Evolutionary conservation across 257 asterid genomes (phyloP).

Genomic region (Dorcoceras hygrometricum): DNA sequence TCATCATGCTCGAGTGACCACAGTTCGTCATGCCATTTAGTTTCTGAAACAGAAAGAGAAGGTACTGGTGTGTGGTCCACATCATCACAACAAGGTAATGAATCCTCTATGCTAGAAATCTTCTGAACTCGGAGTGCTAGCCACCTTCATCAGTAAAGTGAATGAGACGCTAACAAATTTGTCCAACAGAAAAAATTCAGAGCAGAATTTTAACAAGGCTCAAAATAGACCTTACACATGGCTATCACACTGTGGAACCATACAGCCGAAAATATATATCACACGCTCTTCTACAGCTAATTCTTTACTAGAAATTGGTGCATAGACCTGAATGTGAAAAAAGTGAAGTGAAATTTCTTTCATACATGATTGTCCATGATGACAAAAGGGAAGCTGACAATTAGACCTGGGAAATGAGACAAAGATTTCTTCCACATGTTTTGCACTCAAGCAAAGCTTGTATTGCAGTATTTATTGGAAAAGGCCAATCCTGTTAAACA

Average conservation of each 20-base stretch:
- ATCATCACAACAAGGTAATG: conserved; percentile 25
- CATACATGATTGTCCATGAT: neutral
- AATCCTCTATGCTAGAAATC: conserved; percentile 28
- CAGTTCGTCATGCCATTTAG: conserved; percentile 42
- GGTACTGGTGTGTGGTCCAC: conserved; percentile 27
- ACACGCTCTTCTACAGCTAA: conserved; percentile 55
- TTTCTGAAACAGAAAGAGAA: conserved; percentile 38
- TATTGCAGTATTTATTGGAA: conserved; percentile 33
- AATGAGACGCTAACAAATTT: conserved; percentile 11
- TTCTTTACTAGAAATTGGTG: conserved; percentile 54
- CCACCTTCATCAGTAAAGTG: conserved; percentile 53
- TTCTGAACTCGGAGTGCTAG: conserved; percentile 82
- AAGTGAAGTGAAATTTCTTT: conserved; percentile 12
- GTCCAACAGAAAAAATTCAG: neutral
- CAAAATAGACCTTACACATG: conserved; percentile 48
- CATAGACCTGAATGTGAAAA: conserved; percentile 57
- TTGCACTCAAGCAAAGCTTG: conserved; percentile 53
- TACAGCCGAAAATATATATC: conserved; percentile 67
- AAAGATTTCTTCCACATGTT: conserved; percentile 52
- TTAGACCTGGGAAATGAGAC: conserved; percentile 77
- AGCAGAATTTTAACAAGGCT: conserved; percentile 9
- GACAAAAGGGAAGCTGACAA: neutral
- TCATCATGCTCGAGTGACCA: conserved; percentile 48
- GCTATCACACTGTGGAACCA: conserved; percentile 57
- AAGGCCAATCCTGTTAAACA: conserved; percentile 71